Evolutionary conservation across 345 rosid genomes (phyloP).

Genomic region (Camelina sativa): DNA sequence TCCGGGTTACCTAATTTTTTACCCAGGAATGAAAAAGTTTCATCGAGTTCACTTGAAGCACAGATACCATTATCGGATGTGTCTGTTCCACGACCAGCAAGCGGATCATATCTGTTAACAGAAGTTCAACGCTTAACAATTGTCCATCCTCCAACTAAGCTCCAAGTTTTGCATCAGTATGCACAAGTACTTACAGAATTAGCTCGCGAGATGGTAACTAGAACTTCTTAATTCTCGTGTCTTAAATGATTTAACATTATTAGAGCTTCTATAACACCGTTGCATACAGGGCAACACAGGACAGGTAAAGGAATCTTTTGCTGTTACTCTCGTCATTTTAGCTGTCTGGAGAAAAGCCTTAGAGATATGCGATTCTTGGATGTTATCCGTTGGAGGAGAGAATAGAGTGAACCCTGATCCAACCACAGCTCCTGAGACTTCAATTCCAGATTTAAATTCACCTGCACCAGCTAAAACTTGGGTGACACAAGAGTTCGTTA

Average conservation of each 20-base stretch:
- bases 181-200: constrained; percentile 58
- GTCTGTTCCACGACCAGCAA: constrained; percentile 45
- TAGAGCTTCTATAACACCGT: constrained; percentile 9
- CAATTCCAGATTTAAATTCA: constrained; percentile 45
- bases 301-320: constrained; percentile 62
- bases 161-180: constrained; percentile 60
- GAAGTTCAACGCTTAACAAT: constrained; percentile 62
- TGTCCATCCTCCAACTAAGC: constrained; percentile 64
- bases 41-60: constrained; percentile 44
- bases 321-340: constrained; percentile 67
- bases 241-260: constrained; percentile 2
- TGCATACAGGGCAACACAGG: constrained; percentile 63
- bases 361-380: constrained; percentile 65
- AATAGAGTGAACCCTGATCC: constrained; percentile 39
- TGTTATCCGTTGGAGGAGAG: constrained; percentile 44
- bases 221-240: constrained; percentile 4
- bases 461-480: constrained; percentile 54
- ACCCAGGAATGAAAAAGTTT: constrained; percentile 48
- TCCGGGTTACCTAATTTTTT: constrained; percentile 43
- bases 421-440: constrained; percentile 34
- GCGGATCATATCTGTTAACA: constrained; percentile 46
- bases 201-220: constrained; percentile 66
- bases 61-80: constrained; percentile 44
- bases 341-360: constrained; percentile 74
- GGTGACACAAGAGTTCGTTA: constrained; percentile 65